phyloP scores from a whole-genome alignment of 192 early-diverging fungal species.

The Kappamyces sp. region DNA sequence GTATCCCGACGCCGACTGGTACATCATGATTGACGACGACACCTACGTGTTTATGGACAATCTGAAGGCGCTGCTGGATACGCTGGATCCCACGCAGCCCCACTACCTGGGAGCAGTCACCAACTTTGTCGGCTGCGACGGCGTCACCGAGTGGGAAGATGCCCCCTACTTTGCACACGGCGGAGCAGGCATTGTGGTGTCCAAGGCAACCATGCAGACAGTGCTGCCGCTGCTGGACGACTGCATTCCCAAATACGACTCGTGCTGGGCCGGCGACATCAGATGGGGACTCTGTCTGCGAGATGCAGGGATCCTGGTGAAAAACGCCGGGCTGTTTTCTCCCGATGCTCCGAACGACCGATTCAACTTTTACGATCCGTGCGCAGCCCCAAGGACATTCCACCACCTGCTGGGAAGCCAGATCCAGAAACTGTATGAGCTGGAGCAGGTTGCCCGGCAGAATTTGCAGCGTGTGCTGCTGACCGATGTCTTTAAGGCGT shows the following conservation, averaged over 20 bases:
- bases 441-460: not conserved
- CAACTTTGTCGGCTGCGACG: slow-evolving; percentile 46
- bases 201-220: slow-evolving; percentile 36
- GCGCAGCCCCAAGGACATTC: slow-evolving; percentile 41
- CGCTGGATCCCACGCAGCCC: slow-evolving; percentile 28
- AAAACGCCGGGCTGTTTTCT: slow-evolving; percentile 12
- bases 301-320: slow-evolving; percentile 39
- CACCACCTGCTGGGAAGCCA: slow-evolving; percentile 41
- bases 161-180: slow-evolving; percentile 55
- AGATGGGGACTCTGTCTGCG: slow-evolving; percentile 49
- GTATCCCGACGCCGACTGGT: slow-evolving; percentile 57
- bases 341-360: slow-evolving; percentile 27
- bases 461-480: no score
- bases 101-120: slow-evolving; percentile 41
- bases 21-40: slow-evolving; percentile 61
- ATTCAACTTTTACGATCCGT: slow-evolving; percentile 32
- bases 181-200: slow-evolving; percentile 49
- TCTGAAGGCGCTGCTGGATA: slow-evolving; percentile 25
- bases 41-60: slow-evolving; percentile 54
- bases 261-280: slow-evolving; percentile 58
- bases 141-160: slow-evolving; percentile 34
- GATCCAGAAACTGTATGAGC: slow-evolving; percentile 36
- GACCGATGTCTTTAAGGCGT: no score
- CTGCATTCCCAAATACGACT: slow-evolving; percentile 40
- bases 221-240: slow-evolving; percentile 29